phyloP scores from a whole-genome alignment of 176 grass and related monocot species.

The Musa acuminata region DNA sequence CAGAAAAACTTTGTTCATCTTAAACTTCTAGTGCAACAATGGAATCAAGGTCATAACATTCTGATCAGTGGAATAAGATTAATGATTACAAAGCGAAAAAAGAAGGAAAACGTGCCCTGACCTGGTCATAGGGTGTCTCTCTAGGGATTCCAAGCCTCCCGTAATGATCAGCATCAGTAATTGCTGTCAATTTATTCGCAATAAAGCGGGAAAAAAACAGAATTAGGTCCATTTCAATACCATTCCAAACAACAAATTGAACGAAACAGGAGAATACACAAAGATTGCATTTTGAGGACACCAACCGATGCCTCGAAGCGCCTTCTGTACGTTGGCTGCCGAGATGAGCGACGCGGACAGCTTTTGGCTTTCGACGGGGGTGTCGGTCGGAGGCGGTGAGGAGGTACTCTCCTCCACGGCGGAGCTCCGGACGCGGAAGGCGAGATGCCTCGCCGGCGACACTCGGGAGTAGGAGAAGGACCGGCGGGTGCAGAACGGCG shows the following conservation, averaged over 20 bases:
- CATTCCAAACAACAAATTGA: not conserved
- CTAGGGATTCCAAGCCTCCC: conserved; percentile 59
- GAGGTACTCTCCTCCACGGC: conserved; percentile 25
- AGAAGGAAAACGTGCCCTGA: not conserved
- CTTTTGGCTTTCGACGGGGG: not conserved
- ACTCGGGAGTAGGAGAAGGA: not conserved
- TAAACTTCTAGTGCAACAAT: not conserved
- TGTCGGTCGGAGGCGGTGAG: conserved; percentile 13
- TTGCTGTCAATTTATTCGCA: conserved; percentile 37
- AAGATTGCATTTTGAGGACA: conserved; percentile 6
- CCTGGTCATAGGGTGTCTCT: conserved; percentile 51
- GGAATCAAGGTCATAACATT: not conserved
- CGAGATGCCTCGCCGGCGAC: not conserved
- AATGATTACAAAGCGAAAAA: too few relatives aligned
- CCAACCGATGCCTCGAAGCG: conserved; percentile 68
- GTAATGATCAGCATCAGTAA: conserved; percentile 88
- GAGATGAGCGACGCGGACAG: conserved; percentile 56
- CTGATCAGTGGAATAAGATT: not conserved
- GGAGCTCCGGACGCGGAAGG: conserved; percentile 29
- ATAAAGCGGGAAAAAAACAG: not conserved
- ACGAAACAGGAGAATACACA: not conserved
- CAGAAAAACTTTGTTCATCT: not conserved
- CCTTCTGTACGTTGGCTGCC: conserved; percentile 72
- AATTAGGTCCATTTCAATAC: too few relatives aligned
- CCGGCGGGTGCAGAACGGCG: not conserved